Evolutionary conservation across 352 stramenopile genomes (phyloP), one percentile per base, ranked within the genome.

Genomic region (Globisporangium spiculum): DNA sequence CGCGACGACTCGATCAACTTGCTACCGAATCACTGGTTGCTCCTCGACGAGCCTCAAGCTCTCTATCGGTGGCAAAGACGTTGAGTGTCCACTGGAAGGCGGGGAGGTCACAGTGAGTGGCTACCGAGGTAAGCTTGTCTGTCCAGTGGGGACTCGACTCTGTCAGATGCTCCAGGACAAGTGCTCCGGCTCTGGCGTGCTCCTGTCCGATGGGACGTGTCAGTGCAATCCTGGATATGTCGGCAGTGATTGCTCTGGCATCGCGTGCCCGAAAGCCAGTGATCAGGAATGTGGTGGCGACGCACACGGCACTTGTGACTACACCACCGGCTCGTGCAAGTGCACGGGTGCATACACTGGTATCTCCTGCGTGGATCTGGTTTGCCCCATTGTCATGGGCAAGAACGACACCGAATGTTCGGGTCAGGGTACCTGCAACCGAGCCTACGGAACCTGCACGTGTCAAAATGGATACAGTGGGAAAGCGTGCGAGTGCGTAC

Each of bases 151-250:
- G 1, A 87, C 76, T 30, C 71, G 75, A 7, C 68, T 92, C 14
- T 94, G 86, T 38, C 83, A 90, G 56, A 71, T 90, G 32, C 60
- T 94, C 18, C 76, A 91, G 18, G 79, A 89, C 63, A 84, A 87
- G 58, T 94, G 86, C 65, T 92, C 82, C 0, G 78, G 84, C 10
- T 73, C 80, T 20, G 86, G 86, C 3, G 77, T 92, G 3, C 72
- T 91, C 1, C 68, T 86, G 3, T 58, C 77, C 0, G 84, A 70
- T 59, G 84, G 86, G 10, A 52, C 53, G 2, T 94, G 84, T 58
- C 66, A 87, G 22, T 92, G 85, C 56, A 81, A 86, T 52, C 72
- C 81, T 22, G 83, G 84, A 1, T 85, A 74, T 58, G 62, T 80
- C 9, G 83, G 77, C 10, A 71, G 68, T 18, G 76, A 91, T 58